These are phyloP conservation scores for Lentinula raphanica DNA, from an alignment of 768 basidiomycete genomes.

Conservation along the genomic window DNA sequence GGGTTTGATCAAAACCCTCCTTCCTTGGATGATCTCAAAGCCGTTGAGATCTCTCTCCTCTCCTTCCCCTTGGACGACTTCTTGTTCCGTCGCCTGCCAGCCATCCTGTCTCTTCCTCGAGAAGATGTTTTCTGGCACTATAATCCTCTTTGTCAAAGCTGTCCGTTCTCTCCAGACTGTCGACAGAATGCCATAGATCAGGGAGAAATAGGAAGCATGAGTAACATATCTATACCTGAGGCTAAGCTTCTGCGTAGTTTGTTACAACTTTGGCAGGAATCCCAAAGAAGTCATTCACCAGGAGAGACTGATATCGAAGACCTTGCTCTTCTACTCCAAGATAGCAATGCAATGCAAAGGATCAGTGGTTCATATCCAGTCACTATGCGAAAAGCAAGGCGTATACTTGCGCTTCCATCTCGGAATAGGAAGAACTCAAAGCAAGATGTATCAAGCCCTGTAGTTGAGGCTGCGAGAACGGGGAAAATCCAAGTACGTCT, in stretches of 20 bases:
- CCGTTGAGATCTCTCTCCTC: constrained; percentile 33
- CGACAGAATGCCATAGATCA: constrained; percentile 26
- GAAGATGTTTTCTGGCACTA: constrained; percentile 41
- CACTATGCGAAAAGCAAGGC: constrained; percentile 33
- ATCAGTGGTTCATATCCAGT: constrained; percentile 29
- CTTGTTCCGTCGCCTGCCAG: constrained; percentile 39
- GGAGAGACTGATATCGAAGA: constrained; percentile 44
- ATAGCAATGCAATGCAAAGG: constrained; percentile 21
- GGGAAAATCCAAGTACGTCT: constrained; percentile 26
- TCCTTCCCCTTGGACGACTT: constrained; percentile 36
- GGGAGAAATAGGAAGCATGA: constrained; percentile 38
- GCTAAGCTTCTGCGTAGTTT: constrained; percentile 34
- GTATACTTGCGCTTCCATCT: constrained; percentile 32
- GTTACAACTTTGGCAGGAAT: constrained; percentile 22
- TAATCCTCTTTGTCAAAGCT: constrained; percentile 43
- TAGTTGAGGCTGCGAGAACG: constrained; percentile 34
- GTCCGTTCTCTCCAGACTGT: constrained; percentile 36
- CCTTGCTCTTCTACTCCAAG: constrained; percentile 30
- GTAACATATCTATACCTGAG: constrained; percentile 45
- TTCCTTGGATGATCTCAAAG: constrained; percentile 34
- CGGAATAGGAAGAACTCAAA: constrained; percentile 13
- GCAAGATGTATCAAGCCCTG: constrained; percentile 23
- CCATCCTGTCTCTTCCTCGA: constrained; percentile 27
- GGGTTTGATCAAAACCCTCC: constrained; percentile 27
- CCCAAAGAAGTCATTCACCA: not conserved